Base-by-base conservation (phyloP, 2,329 filamentous ascomycete genomes). In the Tolypocladium pustulatum region DNA sequence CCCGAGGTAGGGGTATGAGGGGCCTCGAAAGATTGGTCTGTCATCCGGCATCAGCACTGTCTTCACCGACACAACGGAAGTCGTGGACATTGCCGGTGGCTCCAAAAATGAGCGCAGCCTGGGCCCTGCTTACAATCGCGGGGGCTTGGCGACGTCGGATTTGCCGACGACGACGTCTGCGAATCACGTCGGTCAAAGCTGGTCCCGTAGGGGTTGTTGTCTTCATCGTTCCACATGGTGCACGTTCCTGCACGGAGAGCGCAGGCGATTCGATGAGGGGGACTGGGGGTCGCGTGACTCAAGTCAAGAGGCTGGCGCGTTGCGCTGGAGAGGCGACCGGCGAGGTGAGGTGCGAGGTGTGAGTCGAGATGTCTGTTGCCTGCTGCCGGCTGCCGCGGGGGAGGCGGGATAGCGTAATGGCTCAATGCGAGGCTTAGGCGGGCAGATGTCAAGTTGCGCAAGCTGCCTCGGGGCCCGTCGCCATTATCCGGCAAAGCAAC, bases 221-320 rank as follows among this genome's bases (percentile, higher is more conserved):
- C 71, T 77, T 97, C 93, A 79, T 97, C 92, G 81, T 97, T 95
- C 93, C 93, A 97, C 93, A 97, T 97, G 57, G 52, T 67, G 67
- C 56, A 59, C 17, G 54, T 30, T 8, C 20, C 20, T 27, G 27
- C 9, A 27, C 54, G 10, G 32, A 25, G n/a, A 10, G 34, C 17
- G 52, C 32, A 8, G 13, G 60, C 59, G 55, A 36, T 56, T 55
- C n/a, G 63, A 55, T 32, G 25, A 32, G 54, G 22, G 55, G 55
- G 60, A 51, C 61, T 38, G 22, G 36, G 22, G 17, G 9, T n/a
- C n/a, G 30, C 30, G 49, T 32, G 49, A 30, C 30, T 32, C 17
- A 20, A 51, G n/a, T 51, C 46, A 52, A 49, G 12, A n/a, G 25
- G 22, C 22, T 27, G 43, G 22, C 25, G 43, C 43, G 43, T 49